Base-by-base conservation (phyloP, 2,329 filamentous ascomycete species). In the Colletotrichum sp. region DNA sequence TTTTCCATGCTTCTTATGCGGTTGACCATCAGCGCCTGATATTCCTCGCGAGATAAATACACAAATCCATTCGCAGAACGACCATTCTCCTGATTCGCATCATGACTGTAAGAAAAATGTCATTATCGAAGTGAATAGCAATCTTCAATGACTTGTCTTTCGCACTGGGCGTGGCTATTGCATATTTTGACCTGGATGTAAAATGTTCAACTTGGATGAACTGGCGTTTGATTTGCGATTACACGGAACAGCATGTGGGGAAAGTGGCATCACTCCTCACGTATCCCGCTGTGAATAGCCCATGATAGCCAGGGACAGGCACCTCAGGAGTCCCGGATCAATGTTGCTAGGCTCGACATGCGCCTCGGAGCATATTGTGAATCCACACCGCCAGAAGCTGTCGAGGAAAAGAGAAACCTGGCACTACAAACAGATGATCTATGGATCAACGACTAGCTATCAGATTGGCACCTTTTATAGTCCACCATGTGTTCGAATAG, bases 231-330 rank as follows among this genome's bases (percentile, higher is more conserved):
- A n/a, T 1, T 1, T n/a, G 9, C 9, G 38, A n/a, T 12, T 48
- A n/a, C 38, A 48, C 7, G 43, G n/a, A 8, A 6, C 2, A 24
- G 0, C 2, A 24, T 24, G 6, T 52, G 1, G 7, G n/a, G 12
- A 10, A 52, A 7, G 12, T 0, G 1, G 43, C 2, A 5, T 52
- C n/a, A 8, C 10, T 13, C 43, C 4, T 24, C 12, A 8, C 4
- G 18, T 52, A 52, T 48, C 10, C 18, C 6, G 3, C n/a, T 48
- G 18, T 21, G 6, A 48, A 48, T 48, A 21, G n/a, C 6, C 4
- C 6, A 12, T 13, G 15, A 52, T 8, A 52, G 12, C 3, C n/a
- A 52, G n/a, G 13, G 43, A 52, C 43, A 52, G 43, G 4, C 43
- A 52, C 43, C 6, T 13, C 43, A 13, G n/a, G 10, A 21, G 43